Evolutionary conservation across 2,329 filamentous ascomycete genomes (phyloP).

Genomic region (Colletotrichum zoysiae): DNA sequence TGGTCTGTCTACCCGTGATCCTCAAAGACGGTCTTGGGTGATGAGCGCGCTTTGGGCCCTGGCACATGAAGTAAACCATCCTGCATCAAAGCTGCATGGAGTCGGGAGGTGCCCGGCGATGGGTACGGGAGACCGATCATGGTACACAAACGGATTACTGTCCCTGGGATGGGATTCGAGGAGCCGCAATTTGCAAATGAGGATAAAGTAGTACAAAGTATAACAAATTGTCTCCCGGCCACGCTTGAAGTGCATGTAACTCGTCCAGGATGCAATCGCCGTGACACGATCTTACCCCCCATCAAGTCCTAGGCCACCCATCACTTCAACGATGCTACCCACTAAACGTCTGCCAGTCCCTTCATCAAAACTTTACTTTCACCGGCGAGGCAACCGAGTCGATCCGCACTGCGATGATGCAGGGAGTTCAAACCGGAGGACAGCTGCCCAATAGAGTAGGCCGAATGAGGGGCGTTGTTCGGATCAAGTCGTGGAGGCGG

Average conservation of each 20-base stretch:
- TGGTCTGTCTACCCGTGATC: neutral
- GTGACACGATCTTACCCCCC: neutral
- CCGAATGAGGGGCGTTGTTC: neutral
- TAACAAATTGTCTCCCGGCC: constrained; percentile 9
- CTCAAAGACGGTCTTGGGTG: neutral
- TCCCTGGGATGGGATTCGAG: constrained; percentile 1
- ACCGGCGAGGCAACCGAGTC: neutral
- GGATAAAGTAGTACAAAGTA: constrained; percentile 22
- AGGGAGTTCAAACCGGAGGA: neutral
- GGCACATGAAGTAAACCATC: neutral
- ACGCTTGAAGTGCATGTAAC: neutral
- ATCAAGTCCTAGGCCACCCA: neutral
- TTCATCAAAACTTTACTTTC: neutral
- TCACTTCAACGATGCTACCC: neutral
- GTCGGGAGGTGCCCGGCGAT: constrained; percentile 4
- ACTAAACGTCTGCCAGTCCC: neutral
- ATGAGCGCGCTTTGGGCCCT: neutral
- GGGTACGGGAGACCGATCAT: constrained; percentile 28
- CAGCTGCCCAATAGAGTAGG: neutral
- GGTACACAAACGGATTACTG: neutral
- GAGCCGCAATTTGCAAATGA: neutral
- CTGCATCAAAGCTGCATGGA: neutral
- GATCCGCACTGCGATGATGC: neutral
- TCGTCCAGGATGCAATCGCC: constrained; percentile 6
- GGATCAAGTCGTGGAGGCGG: neutral